Evolutionary conservation across 768 basidiomycete genomes (phyloP).

Genomic region (Trametes cubensis): DNA sequence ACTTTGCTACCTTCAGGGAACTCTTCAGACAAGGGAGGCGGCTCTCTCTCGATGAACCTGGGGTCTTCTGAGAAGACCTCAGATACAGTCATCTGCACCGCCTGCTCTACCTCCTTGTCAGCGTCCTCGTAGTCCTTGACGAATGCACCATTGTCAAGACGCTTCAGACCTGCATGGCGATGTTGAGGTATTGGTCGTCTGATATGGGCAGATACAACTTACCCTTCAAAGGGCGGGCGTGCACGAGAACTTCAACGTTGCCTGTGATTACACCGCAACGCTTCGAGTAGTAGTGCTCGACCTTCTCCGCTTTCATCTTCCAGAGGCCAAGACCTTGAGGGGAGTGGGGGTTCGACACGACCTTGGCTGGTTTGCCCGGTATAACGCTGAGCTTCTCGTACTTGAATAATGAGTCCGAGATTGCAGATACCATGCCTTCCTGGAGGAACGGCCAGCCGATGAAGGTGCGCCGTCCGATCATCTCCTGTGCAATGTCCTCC

Average conservation of each 20-base stretch:
- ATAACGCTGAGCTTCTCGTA: conserved; percentile 73
- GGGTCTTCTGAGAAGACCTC: conserved; percentile 89
- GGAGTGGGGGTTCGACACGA: conserved; percentile 74
- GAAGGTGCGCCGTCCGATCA: conserved; percentile 79
- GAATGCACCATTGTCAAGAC: conserved; percentile 85
- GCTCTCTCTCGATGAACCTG: conserved; percentile 76
- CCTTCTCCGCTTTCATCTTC: conserved; percentile 79
- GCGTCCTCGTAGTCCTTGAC: conserved; percentile 91
- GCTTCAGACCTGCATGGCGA: conserved; percentile 70
- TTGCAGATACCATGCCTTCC: conserved; percentile 83
- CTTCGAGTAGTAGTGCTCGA: conserved; percentile 88
- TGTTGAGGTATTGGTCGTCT: background rate
- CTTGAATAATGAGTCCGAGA: conserved; percentile 86
- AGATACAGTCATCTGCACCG: conserved; percentile 82
- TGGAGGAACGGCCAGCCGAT: conserved; percentile 94
- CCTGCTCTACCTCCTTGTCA: conserved; percentile 83
- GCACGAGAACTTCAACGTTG: conserved; percentile 75
- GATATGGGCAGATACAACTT: conserved; percentile 19
- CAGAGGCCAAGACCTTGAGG: conserved; percentile 70
- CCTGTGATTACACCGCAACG: conserved; percentile 86
- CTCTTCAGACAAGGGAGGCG: conserved; percentile 83
- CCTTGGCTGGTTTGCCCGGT: conserved; percentile 52
- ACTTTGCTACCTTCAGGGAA: conserved; percentile 90
- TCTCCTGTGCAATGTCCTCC: conserved; percentile 71
- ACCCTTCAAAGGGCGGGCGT: conserved; percentile 93